phyloP scores from a whole-genome alignment of 345 rosid species.

The Arabidopsis thaliana region DNA sequence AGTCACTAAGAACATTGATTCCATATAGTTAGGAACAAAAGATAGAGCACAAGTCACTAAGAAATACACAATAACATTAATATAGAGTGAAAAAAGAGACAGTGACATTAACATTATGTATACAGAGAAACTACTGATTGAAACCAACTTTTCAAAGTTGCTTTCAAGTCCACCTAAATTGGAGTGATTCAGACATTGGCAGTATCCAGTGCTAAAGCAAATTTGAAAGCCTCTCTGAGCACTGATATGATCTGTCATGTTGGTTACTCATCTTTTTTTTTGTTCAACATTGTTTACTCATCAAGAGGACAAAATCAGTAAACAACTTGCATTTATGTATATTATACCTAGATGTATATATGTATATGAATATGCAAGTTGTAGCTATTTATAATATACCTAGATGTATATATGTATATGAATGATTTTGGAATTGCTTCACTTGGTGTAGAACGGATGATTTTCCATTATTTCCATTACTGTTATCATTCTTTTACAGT shows the following conservation, averaged over 20 bases:
- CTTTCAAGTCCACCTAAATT: conserved; percentile 36
- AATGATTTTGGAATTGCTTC: conserved; percentile 16
- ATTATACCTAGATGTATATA: neutral
- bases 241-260: conserved; percentile 38
- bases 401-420: neutral
- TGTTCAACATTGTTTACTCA: neutral
- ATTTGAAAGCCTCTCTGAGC: conserved; percentile 24
- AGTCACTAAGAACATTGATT: neutral
- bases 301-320: conserved; percentile 10
- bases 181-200: conserved; percentile 36
- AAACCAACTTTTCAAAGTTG: conserved; percentile 33
- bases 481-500: neutral
- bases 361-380: neutral
- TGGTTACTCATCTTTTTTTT: conserved; percentile 1
- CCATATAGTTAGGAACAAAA: neutral
- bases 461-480: neutral
- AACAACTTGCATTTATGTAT: conserved; percentile 23
- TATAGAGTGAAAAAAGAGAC: neutral
- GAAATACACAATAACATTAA: neutral
- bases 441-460: neutral
- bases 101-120: neutral
- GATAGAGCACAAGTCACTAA: neutral
- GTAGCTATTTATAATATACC: too few species aligned
- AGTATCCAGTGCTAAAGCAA: conserved; percentile 24
- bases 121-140: conserved; percentile 2